Base-by-base conservation (phyloP, 2,329 filamentous ascomycete species). In the Lomentospora prolificans region DNA sequence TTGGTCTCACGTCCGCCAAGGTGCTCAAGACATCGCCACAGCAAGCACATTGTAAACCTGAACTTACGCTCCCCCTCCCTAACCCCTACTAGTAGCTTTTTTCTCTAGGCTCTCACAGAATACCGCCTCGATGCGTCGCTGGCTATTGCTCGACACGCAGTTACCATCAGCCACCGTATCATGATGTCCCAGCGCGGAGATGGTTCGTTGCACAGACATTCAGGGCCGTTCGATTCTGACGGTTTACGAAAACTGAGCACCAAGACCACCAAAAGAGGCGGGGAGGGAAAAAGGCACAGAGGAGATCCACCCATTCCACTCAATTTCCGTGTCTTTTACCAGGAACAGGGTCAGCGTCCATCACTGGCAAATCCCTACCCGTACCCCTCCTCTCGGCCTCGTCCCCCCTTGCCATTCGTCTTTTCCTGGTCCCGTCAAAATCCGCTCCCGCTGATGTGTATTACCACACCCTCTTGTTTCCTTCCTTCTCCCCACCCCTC, bases 311-410 rank as follows among this genome's bases (percentile, higher is more conserved):
- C 44, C 44, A 48, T 48, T 22, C 44, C 17, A 48, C 22, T 48
- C 44, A 48, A 48, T 48, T 33, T 52, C 50, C 19, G 31, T 30
- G 22, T 30, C 17, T 33, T 30, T 52, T 31, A 36, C 50, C 50
- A 52, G 50, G 50, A 39, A 52, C 50, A 52, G 50, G 50, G 50
- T n/a, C n/a, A n/a, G n/a, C n/a, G 14, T 52, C 30, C 50, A 33
- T 22, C 7, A 6, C 30, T 12, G 12, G 30, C 7, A 48, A 25
- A 22, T 48, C 17, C 44, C 22, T 25, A 25, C 44, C 44, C 44
- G 44, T 10, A 22, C 44, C 44, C 22, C 44, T 25, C 22, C 44
- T 25, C 44, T 48, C 22, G 22, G 44, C 44, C 22, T 39, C 28
- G 33, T 36, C 30, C 10, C 9, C 50, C 46, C 50, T 30, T 52